Conservation (phyloP, 768 basidiomycete genomes). For the Boletus huronensis region DNA sequence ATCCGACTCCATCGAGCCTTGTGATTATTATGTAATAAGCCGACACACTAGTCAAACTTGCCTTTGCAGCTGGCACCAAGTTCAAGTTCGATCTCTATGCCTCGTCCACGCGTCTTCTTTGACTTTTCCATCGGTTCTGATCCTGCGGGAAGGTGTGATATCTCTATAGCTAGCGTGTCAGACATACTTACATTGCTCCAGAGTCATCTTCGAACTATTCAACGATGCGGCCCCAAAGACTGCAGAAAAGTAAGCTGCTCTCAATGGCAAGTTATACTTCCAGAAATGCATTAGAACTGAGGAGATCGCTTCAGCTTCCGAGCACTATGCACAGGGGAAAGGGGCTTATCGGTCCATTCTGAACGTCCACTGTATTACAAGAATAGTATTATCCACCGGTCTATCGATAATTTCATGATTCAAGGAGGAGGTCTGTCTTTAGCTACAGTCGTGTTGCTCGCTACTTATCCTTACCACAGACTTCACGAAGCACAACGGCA, state of each 20-base stretch:
- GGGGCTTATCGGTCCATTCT: constrained; percentile 60
- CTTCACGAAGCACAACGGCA: constrained; percentile 76
- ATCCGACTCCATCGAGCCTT: too few relatives aligned
- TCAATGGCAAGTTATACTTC: not conserved
- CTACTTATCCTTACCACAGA: constrained; percentile 38
- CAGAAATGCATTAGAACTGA: constrained; percentile 8
- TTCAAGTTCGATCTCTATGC: constrained; percentile 35
- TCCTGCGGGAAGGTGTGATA: constrained; percentile 51
- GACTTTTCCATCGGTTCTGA: constrained; percentile 55
- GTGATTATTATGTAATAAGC: constrained; percentile 14
- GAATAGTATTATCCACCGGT: constrained; percentile 71
- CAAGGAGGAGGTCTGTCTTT: constrained; percentile 64
- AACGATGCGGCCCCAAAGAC: constrained; percentile 72
- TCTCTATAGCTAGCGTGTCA: not conserved
- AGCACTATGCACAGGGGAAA: constrained; percentile 82
- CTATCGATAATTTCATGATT: constrained; percentile 77
- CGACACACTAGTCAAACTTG: not conserved
- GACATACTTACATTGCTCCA: constrained; percentile 27
- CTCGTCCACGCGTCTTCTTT: constrained; percentile 62
- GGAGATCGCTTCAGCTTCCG: constrained; percentile 57
- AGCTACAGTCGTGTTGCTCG: not conserved
- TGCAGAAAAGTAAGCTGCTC: constrained; percentile 63
- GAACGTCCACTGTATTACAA: constrained; percentile 82
- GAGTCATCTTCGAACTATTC: constrained; percentile 75
- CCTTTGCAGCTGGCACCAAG: too few relatives aligned